These are phyloP conservation scores for Acanthamoeba triangularis DNA, from an alignment of 208 protist genomes.

Conservation along the genomic window DNA sequence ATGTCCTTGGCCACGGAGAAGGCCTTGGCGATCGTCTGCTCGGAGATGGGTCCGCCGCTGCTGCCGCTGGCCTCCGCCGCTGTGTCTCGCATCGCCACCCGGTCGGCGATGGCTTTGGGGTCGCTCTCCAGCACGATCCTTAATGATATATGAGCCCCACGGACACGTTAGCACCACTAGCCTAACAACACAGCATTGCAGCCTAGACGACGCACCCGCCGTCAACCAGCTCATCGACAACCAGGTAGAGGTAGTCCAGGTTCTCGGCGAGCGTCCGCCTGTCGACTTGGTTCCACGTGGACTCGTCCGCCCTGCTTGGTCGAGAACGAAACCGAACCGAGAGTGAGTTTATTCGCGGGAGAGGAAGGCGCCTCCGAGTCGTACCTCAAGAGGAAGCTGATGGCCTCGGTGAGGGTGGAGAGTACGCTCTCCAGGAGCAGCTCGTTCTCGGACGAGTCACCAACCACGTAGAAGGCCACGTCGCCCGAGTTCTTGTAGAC, in stretches of 20 bases:
- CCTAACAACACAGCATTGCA: background rate
- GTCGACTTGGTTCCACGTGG: slow-evolving; percentile 43
- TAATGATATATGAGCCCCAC: background rate
- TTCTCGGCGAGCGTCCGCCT: slow-evolving; percentile 43
- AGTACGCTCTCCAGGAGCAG: slow-evolving; percentile 72
- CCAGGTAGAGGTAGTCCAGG: slow-evolving; percentile 41
- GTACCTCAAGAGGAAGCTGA: slow-evolving; percentile 9
- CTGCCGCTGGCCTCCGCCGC: background rate
- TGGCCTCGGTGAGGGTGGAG: slow-evolving; percentile 47
- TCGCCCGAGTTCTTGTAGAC: slow-evolving; percentile 77
- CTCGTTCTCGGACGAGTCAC: slow-evolving; percentile 67
- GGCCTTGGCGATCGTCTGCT: slow-evolving; percentile 13
- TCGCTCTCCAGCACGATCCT: slow-evolving; percentile 25
- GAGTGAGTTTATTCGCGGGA: background rate
- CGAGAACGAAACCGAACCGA: too few species aligned
- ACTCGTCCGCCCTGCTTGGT: background rate
- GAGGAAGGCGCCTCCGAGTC: background rate
- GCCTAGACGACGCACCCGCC: background rate
- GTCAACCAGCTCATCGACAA: slow-evolving; percentile 29
- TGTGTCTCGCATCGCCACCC: background rate
- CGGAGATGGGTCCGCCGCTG: background rate
- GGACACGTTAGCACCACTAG: background rate
- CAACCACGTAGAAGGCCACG: slow-evolving; percentile 69
- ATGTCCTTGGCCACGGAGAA: background rate
- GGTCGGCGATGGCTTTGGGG: background rate